A percentile compares a stretch with the other conserved stretches of the same genome.
These are phyloP conservation scores for Byssothecium circinans DNA, from an alignment of 2,329 filamentous ascomycete species.

Conservation along the genomic window DNA sequence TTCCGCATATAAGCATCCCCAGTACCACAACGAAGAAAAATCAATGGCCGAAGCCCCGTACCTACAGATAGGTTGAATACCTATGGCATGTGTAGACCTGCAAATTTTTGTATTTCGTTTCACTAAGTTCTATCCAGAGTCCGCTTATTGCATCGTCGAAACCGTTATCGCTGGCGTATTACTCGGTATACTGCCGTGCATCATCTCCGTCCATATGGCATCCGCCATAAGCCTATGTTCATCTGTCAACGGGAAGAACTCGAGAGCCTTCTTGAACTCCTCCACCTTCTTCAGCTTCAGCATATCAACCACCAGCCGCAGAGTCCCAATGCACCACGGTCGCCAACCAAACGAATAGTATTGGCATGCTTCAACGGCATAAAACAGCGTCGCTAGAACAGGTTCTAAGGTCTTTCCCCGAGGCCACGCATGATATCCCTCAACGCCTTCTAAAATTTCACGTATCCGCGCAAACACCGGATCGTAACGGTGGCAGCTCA, in stretches of 20 bases:
- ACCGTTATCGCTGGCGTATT: conserved; percentile 1
- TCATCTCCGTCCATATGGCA: conserved; percentile 19
- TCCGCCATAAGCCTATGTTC: conserved; percentile 6
- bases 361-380: conserved; percentile 20
- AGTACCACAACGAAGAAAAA: too few species aligned
- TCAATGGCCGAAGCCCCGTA: too few species aligned
- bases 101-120: neutral
- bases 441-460: conserved; percentile 10
- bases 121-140: neutral
- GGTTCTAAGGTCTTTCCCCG: conserved; percentile 20
- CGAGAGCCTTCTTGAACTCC: conserved; percentile 21
- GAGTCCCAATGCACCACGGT: conserved; percentile 12
- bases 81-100: too few species aligned
- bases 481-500: conserved; percentile 6
- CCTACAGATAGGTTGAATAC: too few species aligned
- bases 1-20: too few species aligned
- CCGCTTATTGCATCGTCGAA: conserved; percentile 4
- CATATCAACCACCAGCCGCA: conserved; percentile 11
- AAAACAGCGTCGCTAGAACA: conserved; percentile 20
- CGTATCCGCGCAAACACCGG: conserved; percentile 12
- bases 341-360: conserved; percentile 12
- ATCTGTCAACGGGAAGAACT: conserved; percentile 18
- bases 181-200: conserved; percentile 6
- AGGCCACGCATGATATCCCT: conserved; percentile 19
- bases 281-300: conserved; percentile 19